Conservation (phyloP, 164 flowering plant species). For the Santalum album region DNA sequence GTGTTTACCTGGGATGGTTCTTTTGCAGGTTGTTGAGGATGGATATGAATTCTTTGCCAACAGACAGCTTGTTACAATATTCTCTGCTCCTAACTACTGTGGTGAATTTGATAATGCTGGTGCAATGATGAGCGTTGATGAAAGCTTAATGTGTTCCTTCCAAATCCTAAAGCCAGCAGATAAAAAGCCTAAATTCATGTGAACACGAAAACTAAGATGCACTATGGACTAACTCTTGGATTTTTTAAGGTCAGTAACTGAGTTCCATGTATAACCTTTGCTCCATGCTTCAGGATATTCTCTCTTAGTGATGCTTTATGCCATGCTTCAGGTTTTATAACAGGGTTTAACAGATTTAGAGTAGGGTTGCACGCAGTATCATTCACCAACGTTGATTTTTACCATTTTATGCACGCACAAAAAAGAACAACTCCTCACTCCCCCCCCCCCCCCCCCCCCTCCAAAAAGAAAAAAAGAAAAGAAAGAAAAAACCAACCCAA, state of each 20-base stretch:
- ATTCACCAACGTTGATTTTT: too few relatives aligned
- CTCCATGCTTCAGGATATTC: not conserved
- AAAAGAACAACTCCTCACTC: too few relatives aligned
- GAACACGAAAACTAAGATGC: constrained; percentile 20
- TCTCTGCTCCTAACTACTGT: constrained; percentile 85
- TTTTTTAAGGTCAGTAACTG: constrained; percentile 19
- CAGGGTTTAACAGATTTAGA: too few relatives aligned
- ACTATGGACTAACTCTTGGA: constrained; percentile 1
- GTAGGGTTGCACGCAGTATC: too few relatives aligned
- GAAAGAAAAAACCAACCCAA: too few relatives aligned
- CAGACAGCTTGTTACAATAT: constrained; percentile 75
- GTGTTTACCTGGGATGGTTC: constrained; percentile 1
- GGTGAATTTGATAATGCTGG: constrained; percentile 93
- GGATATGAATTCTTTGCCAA: constrained; percentile 87
- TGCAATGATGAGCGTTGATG: constrained; percentile 92
- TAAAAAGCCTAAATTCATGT: constrained; percentile 36
- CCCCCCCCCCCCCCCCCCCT: too few relatives aligned
- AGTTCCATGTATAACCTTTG: constrained; percentile 6
- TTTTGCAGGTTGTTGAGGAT: constrained; percentile 78
- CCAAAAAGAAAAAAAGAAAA: too few relatives aligned
- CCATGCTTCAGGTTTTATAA: too few relatives aligned
- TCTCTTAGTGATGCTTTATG: not conserved
- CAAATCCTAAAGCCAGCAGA: constrained; percentile 79
- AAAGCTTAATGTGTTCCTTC: constrained; percentile 79
- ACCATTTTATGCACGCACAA: too few relatives aligned